Conservation (phyloP, 108 stramenopile species). For the Cyclotella distinguenda region DNA sequence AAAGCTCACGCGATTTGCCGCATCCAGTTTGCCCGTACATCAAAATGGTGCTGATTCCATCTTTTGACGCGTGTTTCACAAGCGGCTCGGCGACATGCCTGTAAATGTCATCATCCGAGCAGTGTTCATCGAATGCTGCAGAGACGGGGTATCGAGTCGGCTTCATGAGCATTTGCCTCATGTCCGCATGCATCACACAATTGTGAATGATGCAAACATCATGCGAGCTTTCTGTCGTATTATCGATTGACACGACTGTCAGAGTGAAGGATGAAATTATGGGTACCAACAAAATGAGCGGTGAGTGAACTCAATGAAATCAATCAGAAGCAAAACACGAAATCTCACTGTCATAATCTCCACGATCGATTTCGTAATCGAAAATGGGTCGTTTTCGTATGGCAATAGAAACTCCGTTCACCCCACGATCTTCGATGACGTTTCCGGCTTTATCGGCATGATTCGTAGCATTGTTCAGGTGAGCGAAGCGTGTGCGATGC, state of each 20-base stretch:
- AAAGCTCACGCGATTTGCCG: conserved; percentile 11
- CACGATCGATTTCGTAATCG: conserved; percentile 50
- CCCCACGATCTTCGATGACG: conserved; percentile 32
- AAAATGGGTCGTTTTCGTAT: conserved; percentile 69
- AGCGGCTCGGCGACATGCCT: conserved; percentile 44
- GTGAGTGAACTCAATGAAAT: no score
- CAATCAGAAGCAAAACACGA: no score
- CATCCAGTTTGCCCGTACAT: conserved; percentile 68
- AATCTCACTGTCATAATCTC: conserved; percentile 59
- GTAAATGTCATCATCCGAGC: conserved; percentile 58
- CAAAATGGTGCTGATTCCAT: conserved; percentile 50
- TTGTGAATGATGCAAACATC: conserved; percentile 52
- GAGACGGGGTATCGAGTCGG: conserved; percentile 38
- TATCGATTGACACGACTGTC: conserved; percentile 51
- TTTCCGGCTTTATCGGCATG: conserved; percentile 34
- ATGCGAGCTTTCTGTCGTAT: conserved; percentile 19
- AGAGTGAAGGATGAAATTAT: no score
- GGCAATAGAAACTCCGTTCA: conserved; percentile 53
- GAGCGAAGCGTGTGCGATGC: conserved; percentile 11
- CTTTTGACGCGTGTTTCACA: conserved; percentile 43
- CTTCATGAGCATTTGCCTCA: conserved; percentile 58
- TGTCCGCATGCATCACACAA: conserved; percentile 63
- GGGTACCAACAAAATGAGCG: no score
- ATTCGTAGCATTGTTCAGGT: conserved; percentile 41
- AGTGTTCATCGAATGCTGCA: conserved; percentile 56